Evolutionary conservation across 192 early-diverging fungal species (phyloP), one percentile per base, ranked within the genome.

Genomic region (Coemansia sp.): DNA sequence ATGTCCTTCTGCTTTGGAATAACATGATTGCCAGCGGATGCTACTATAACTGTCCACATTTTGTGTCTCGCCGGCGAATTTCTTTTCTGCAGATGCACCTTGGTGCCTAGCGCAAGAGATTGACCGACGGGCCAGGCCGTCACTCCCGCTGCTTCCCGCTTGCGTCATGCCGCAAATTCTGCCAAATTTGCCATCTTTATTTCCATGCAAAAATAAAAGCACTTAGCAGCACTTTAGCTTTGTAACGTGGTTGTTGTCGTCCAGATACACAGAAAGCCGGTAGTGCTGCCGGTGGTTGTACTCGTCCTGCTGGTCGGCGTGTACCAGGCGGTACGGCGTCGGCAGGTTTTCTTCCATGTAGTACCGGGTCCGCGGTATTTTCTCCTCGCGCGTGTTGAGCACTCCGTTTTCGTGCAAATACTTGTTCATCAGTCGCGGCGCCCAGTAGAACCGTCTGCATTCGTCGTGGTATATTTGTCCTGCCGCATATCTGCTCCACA

Each of bases 351-450:
- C 51, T 54, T 83, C 75, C 36, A 52, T 41, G 38, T 61, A 75
- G 32, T 61, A 61, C 51, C 81, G 69, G 5, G 69, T 75, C 17
- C 72, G 64, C 9, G 81, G 72, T 34, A 78, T 83, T 4, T 55
- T 41, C 7, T 83, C 64, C 11, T 78, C 75, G 7, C 81, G 67
- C 35, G 72, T 75, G 72, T 83, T 78, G 5, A 83, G 36, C 3
- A 83, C 60, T 8, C 73, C 70, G 45, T 83, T 78, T 37, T 83
- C 67, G 70, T 83, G 81, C 68, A 83, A 51, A 37, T 67, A 83
- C 57, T 73, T 78, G 81, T 78, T 78, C 75, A 83, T 83, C 15
- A 83, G 73, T n/a, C 73, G 75, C 0, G 81, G 75, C 37, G 81
- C 67, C 75, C 81, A 83, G 67, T 78, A 83, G 39, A 83, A 83